A percentile compares a stretch with the other conserved stretches of the same genome.
phyloP scores from a whole-genome alignment of 2,329 filamentous ascomycete genomes.

The Verticillium longisporum region DNA sequence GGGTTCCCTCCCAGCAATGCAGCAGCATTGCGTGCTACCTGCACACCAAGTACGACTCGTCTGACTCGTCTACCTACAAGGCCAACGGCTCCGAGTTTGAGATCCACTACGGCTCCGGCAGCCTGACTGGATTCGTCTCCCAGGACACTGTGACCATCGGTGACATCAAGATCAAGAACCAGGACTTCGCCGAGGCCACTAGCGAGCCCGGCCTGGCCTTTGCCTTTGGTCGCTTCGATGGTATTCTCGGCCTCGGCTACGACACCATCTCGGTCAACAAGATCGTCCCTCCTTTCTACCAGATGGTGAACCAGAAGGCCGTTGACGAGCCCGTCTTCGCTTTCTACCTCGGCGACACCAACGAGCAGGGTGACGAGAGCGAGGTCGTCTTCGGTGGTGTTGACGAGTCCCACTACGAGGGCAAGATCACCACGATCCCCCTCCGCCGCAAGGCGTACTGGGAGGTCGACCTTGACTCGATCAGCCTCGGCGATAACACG shows the following conservation, averaged over 20 bases:
- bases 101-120: slow-evolving; percentile 93
- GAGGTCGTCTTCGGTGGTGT: slow-evolving; percentile 88
- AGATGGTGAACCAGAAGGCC: slow-evolving; percentile 83
- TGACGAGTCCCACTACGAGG: slow-evolving; percentile 71
- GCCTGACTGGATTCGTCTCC: slow-evolving; percentile 88
- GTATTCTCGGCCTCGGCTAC: slow-evolving; percentile 90
- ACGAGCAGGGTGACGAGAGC: slow-evolving; percentile 63
- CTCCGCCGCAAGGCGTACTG: slow-evolving; percentile 98
- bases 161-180: slow-evolving; percentile 78
- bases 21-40: slow-evolving; percentile 97
- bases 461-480: slow-evolving; percentile 94
- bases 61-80: slow-evolving; percentile 82
- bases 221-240: slow-evolving; percentile 95
- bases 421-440: slow-evolving; percentile 87
- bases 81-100: slow-evolving; percentile 88
- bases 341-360: slow-evolving; percentile 84
- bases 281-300: slow-evolving; percentile 94
- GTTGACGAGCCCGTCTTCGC: slow-evolving; percentile 91
- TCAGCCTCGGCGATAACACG: slow-evolving; percentile 78
- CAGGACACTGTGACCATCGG: slow-evolving; percentile 82
- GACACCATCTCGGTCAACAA: slow-evolving; percentile 96
- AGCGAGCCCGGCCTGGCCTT: slow-evolving; percentile 94
- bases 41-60: slow-evolving; percentile 93
- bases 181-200: slow-evolving; percentile 95
- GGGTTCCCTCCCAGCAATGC: slow-evolving; percentile 89